Percentiles rank a stretch among this genome's conserved stretches.
Evolutionary conservation across 1,284 basidiomycete species (phyloP).

Genomic region (Thelephora terrestris): DNA sequence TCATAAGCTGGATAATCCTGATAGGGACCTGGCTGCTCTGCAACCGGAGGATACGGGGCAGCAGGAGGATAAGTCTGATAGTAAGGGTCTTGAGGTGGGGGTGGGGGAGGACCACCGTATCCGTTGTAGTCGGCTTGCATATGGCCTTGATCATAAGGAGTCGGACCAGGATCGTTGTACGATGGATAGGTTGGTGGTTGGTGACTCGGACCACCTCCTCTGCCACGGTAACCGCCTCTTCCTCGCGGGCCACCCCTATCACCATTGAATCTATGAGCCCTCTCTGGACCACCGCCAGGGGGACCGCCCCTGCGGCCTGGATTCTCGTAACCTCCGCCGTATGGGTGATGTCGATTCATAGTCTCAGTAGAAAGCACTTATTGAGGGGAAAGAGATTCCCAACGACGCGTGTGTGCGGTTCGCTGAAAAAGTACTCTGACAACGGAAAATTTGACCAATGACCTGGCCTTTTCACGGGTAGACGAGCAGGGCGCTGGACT

Average conservation of each 20-base stretch:
- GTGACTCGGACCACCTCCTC: constrained; percentile 22
- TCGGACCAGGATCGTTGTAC: constrained; percentile 41
- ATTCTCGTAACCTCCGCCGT: constrained; percentile 60
- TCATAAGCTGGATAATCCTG: constrained; percentile 57
- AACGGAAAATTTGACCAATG: not conserved
- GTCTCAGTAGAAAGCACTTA: constrained; percentile 7
- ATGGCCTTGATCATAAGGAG: constrained; percentile 52
- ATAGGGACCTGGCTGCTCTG: constrained; percentile 33
- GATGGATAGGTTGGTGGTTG: constrained; percentile 5
- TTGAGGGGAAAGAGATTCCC: not conserved
- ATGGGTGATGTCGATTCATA: constrained; percentile 86
- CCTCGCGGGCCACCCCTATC: constrained; percentile 53
- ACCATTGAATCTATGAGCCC: constrained; percentile 48
- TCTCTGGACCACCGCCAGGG: constrained; percentile 58
- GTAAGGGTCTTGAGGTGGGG: constrained; percentile 48
- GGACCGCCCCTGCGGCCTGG: constrained; percentile 46
- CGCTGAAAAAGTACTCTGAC: not conserved
- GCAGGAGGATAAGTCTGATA: constrained; percentile 50
- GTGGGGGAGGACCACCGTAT: constrained; percentile 53
- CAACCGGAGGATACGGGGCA: constrained; percentile 33
- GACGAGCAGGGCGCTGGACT: not conserved
- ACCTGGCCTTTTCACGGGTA: no score
- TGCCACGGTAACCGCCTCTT: constrained; percentile 42
- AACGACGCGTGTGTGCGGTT: not conserved
- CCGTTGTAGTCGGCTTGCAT: constrained; percentile 56